These are phyloP conservation scores for Beauveria sp. DNA, from an alignment of 2,329 filamentous ascomycete species.

Conservation along the genomic window DNA sequence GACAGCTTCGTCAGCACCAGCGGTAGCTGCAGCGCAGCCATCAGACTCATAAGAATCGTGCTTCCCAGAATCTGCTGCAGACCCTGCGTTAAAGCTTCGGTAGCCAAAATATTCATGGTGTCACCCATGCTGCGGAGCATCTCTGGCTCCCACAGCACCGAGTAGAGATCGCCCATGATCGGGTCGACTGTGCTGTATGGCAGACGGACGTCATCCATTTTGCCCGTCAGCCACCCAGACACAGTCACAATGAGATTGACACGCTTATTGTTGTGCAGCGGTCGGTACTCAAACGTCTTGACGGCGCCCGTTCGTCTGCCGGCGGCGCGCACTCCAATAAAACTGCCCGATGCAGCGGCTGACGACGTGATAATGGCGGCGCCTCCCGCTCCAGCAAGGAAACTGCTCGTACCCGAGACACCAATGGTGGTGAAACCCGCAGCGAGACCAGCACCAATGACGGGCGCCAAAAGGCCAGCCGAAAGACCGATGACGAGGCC, in stretches of 20 bases:
- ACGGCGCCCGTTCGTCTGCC: constrained; percentile 83
- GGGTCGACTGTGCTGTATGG: constrained; percentile 96
- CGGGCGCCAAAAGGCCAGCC: constrained; percentile 81
- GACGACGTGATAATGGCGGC: constrained; percentile 90
- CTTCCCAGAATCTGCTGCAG: constrained; percentile 90
- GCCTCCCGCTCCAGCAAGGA: constrained; percentile 84
- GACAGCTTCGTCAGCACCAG: constrained; percentile 87
- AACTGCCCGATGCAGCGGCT: constrained; percentile 76
- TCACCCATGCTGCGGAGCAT: constrained; percentile 97
- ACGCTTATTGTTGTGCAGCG: constrained; percentile 94
- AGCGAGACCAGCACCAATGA: constrained; percentile 89
- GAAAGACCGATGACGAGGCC: constrained; percentile 92
- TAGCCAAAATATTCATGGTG: constrained; percentile 96
- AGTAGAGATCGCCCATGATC: constrained; percentile 97
- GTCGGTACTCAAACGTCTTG: constrained; percentile 93
- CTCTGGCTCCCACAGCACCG: constrained; percentile 93
- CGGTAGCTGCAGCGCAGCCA: constrained; percentile 89
- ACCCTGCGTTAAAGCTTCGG: constrained; percentile 94
- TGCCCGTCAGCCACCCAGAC: constrained; percentile 97
- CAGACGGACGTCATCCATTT: constrained; percentile 89
- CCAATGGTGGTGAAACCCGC: constrained; percentile 94
- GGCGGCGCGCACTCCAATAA: constrained; percentile 82
- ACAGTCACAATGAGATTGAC: constrained; percentile 94
- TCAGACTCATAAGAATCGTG: constrained; percentile 79
- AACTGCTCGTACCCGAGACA: constrained; percentile 78